A percentile compares a stretch with the other conserved stretches of the same genome.
phyloP scores from a whole-genome alignment of 306 rosid species.

The Hippophae tibetana region DNA sequence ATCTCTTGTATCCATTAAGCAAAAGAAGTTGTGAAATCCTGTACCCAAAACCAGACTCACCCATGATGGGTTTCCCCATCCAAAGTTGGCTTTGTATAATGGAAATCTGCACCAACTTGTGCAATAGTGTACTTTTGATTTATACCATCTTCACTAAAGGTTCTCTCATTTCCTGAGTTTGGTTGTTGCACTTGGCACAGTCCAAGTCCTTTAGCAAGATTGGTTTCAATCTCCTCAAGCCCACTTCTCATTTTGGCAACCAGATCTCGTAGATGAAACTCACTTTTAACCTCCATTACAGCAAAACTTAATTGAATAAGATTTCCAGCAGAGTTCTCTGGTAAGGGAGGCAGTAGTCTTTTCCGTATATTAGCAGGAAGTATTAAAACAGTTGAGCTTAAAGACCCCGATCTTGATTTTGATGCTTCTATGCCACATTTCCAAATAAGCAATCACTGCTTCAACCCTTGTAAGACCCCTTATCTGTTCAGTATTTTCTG shows the following conservation, averaged over 20 bases:
- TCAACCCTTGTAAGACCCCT: neutral
- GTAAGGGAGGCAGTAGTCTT: slow-evolving; percentile 17
- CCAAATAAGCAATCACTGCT: slow-evolving; percentile 35
- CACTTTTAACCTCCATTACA: neutral
- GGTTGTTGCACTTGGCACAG: neutral
- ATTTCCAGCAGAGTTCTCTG: slow-evolving; percentile 25
- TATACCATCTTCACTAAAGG: neutral
- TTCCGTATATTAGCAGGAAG: slow-evolving; percentile 26
- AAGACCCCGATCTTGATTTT: neutral
- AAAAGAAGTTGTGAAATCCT: slow-evolving; percentile 3
- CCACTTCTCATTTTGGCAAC: slow-evolving; percentile 6
- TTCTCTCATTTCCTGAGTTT: no score
- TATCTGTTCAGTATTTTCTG: neutral
- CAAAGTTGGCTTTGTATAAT: slow-evolving; percentile 17
- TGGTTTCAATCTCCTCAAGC: slow-evolving; percentile 1
- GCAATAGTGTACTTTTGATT: slow-evolving; percentile 9
- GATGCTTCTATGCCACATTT: slow-evolving; percentile 22
- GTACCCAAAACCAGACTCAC: slow-evolving; percentile 2
- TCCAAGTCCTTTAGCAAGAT: neutral
- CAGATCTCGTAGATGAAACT: neutral
- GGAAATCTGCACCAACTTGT: slow-evolving; percentile 14
- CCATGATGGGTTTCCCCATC: slow-evolving; percentile 27
- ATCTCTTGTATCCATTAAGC: slow-evolving; percentile 13
- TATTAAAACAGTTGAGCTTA: slow-evolving; percentile 15
- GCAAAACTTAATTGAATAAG: slow-evolving; percentile 2